Percentiles rank a stretch among this genome's conserved stretches.
Conservation (phyloP, 1,284 basidiomycete species). For the Sanghuangporus baumii region DNA sequence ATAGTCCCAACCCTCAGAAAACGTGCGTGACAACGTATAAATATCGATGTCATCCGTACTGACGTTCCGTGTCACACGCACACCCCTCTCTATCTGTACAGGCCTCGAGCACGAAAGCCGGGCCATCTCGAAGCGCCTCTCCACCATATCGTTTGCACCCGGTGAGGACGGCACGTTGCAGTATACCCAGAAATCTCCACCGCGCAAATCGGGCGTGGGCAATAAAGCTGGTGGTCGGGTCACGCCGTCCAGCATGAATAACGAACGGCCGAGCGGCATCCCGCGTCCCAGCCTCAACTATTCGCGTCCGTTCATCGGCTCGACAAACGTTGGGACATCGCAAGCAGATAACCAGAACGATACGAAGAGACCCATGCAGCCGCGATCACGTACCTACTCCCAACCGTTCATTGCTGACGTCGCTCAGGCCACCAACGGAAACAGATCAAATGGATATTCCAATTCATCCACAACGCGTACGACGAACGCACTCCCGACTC, state of each 20-base stretch:
- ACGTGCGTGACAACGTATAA: constrained; percentile 38
- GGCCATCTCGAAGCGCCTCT: constrained; percentile 65
- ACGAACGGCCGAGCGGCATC: constrained; percentile 38
- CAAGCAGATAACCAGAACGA: constrained; percentile 11
- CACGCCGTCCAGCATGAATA: constrained; percentile 23
- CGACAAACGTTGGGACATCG: constrained; percentile 1
- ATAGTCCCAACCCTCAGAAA: constrained; percentile 67
- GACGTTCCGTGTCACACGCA: constrained; percentile 5
- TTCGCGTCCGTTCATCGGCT: constrained; percentile 8
- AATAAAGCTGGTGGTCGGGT: constrained; percentile 9
- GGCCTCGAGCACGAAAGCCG: constrained; percentile 71
- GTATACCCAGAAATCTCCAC: background rate
- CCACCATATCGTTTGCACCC: constrained; percentile 59
- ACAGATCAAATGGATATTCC: constrained; percentile 1
- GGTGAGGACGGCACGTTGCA: constrained; percentile 30
- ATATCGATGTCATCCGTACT: background rate
- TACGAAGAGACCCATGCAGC: constrained; percentile 22
- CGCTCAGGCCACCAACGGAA: background rate
- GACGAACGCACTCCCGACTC: constrained; percentile 27
- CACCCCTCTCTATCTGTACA: constrained; percentile 26
- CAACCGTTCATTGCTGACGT: constrained; percentile 43
- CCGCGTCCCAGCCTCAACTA: constrained; percentile 42
- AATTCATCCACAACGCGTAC: constrained; percentile 23
- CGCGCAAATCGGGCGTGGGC: background rate
- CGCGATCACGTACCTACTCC: constrained; percentile 52